These are phyloP conservation scores for Puccinia horiana DNA, from an alignment of 1,284 basidiomycete species.

Conservation along the genomic window DNA sequence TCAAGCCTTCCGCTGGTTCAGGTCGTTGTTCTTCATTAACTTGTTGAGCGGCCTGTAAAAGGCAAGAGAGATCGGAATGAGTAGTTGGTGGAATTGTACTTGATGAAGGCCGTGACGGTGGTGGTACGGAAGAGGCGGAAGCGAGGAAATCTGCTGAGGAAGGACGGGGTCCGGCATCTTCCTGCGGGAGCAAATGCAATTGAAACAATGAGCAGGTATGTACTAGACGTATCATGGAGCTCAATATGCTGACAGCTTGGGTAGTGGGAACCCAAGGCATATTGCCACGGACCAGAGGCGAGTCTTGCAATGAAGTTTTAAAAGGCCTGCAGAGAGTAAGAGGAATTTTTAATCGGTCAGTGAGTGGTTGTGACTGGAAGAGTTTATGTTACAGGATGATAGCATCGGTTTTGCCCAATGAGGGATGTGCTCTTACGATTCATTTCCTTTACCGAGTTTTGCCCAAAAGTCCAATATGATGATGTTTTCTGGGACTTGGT, in stretches of 20 bases:
- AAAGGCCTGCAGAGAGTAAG: not conserved
- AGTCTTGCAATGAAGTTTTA: not conserved
- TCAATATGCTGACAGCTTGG: not conserved
- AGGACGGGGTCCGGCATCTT: not conserved
- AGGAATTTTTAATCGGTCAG: not conserved
- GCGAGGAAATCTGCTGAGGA: not conserved
- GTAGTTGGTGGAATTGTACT: not conserved
- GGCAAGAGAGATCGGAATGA: slow-evolving; percentile 25
- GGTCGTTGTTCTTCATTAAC: not conserved
- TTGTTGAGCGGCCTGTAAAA: slow-evolving; percentile 37
- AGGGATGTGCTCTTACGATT: slow-evolving; percentile 19
- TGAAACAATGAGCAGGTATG: not conserved
- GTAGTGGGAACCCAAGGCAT: not conserved
- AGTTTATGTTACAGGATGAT: not conserved
- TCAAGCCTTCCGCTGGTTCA: not conserved
- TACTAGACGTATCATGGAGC: not conserved
- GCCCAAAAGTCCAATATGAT: slow-evolving; percentile 46
- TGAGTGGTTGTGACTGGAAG: not conserved
- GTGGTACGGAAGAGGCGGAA: slow-evolving; percentile 24
- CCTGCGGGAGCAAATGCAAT: not conserved
- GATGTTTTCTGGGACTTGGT: slow-evolving; percentile 48
- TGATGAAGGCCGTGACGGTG: not conserved
- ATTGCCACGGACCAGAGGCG: not conserved
- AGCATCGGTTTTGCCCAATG: not conserved
- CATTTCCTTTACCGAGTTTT: slow-evolving; percentile 21